Evolutionary conservation across 2,329 filamentous ascomycete species (phyloP).

Genomic region (Alternaria conjuncta): DNA sequence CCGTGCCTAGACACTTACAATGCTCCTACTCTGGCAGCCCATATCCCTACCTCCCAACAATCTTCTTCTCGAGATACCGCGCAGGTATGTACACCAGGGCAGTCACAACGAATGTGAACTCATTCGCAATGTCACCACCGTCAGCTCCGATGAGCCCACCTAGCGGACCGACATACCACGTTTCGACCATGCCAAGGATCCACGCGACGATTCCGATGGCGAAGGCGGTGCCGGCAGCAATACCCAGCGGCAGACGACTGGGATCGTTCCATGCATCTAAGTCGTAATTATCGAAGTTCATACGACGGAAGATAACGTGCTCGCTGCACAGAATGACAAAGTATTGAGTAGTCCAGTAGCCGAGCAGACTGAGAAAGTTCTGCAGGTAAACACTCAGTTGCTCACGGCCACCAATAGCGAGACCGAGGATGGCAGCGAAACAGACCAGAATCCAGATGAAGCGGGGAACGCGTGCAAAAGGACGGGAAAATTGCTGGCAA

Average conservation of each 20-base stretch:
- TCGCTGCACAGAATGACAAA: slow-evolving; percentile 56
- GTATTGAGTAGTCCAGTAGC: slow-evolving; percentile 57
- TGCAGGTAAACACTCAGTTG: slow-evolving; percentile 52
- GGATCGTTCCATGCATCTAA: slow-evolving; percentile 56
- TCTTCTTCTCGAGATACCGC: slow-evolving; percentile 36
- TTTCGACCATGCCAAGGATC: slow-evolving; percentile 66
- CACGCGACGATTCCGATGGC: slow-evolving; percentile 52
- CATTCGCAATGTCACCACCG: slow-evolving; percentile 40
- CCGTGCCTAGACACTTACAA: neutral
- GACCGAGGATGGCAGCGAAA: slow-evolving; percentile 52
- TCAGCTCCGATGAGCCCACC: slow-evolving; percentile 32
- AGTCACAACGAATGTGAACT: slow-evolving; percentile 36
- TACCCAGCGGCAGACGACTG: slow-evolving; percentile 50
- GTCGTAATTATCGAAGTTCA: slow-evolving; percentile 57
- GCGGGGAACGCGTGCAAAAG: slow-evolving; percentile 59
- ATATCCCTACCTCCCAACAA: slow-evolving; percentile 22
- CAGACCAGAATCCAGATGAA: slow-evolving; percentile 56
- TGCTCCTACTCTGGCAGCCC: neutral
- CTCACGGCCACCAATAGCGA: slow-evolving; percentile 54
- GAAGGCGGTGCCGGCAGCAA: slow-evolving; percentile 51
- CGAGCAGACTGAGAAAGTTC: slow-evolving; percentile 55
- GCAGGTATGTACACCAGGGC: slow-evolving; percentile 36
- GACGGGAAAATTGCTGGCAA: slow-evolving; percentile 56
- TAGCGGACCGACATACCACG: slow-evolving; percentile 58
- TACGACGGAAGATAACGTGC: slow-evolving; percentile 56